These are phyloP conservation scores for Penicillium soppii DNA, from an alignment of 495 filamentous ascomycete species.

Conservation along the genomic window DNA sequence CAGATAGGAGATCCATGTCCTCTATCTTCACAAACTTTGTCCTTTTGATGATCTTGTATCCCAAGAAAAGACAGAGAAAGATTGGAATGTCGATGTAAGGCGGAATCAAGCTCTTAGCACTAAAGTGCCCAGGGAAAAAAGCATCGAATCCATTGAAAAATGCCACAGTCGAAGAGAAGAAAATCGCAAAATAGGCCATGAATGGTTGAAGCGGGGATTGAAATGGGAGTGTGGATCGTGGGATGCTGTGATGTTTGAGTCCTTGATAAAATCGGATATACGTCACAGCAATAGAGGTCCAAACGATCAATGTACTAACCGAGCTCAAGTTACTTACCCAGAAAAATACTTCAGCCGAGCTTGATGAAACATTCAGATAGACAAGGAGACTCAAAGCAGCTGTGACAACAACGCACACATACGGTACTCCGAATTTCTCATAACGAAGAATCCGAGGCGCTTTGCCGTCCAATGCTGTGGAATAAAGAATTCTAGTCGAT, in stretches of 20 bases:
- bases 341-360: constrained; percentile 30
- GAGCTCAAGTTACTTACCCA: constrained; percentile 59
- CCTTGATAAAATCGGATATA: constrained; percentile 58
- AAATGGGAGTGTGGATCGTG: constrained; percentile 46
- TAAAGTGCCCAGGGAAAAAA: constrained; percentile 52
- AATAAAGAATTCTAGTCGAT: constrained; percentile 68
- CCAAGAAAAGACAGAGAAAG: constrained; percentile 48
- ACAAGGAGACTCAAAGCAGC: constrained; percentile 25
- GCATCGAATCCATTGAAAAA: constrained; percentile 60
- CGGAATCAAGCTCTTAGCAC: constrained; percentile 29
- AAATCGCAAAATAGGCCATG: constrained; percentile 44
- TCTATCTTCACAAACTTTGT: constrained; percentile 53
- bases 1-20: constrained; percentile 41
- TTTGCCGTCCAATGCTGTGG: constrained; percentile 62
- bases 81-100: constrained; percentile 53
- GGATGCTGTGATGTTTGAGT: constrained; percentile 44
- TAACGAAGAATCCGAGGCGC: constrained; percentile 58
- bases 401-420: constrained; percentile 29
- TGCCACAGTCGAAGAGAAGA: constrained; percentile 49
- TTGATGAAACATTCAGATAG: constrained; percentile 31
- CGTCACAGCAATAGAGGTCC: constrained; percentile 52
- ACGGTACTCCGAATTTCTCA: constrained; percentile 41
- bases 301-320: constrained; percentile 52
- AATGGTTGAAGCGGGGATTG: constrained; percentile 51
- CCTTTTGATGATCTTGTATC: constrained; percentile 53